Conservation (phyloP, 2,329 filamentous ascomycete species). For the Furcasterigmium sp. region DNA sequence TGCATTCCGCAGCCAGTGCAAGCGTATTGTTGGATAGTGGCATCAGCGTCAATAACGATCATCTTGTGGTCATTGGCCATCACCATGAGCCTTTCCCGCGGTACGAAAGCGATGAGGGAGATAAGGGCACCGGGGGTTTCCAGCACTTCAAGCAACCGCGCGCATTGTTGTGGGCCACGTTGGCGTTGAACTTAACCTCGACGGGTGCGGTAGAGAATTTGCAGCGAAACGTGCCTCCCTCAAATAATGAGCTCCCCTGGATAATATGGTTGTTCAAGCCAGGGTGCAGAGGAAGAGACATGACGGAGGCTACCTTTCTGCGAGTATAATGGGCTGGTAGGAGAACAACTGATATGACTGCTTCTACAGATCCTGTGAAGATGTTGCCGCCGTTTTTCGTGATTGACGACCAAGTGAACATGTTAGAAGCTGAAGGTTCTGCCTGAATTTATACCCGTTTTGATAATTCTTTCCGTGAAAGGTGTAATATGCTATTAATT, state of each 20-base stretch:
- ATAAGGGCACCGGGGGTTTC: constrained; percentile 63
- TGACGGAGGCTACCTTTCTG: constrained; percentile 10
- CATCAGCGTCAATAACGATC: constrained; percentile 45
- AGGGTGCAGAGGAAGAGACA: constrained; percentile 51
- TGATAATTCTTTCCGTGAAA: too few species aligned
- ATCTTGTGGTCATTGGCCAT: constrained; percentile 56
- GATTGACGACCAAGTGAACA: neutral
- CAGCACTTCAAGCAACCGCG: constrained; percentile 70
- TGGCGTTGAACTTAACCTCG: constrained; percentile 49
- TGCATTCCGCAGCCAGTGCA: constrained; percentile 58
- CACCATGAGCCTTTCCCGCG: constrained; percentile 47
- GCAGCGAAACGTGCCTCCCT: constrained; percentile 58
- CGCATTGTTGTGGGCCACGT: constrained; percentile 64
- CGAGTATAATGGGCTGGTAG: neutral
- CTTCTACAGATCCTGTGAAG: neutral
- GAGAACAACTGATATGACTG: neutral
- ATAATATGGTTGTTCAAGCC: constrained; percentile 56
- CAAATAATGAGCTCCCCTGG: constrained; percentile 47
- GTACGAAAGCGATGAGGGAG: constrained; percentile 57
- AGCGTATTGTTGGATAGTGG: constrained; percentile 55
- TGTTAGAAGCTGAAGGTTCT: too few species aligned
- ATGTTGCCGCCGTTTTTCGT: neutral
- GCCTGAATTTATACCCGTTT: too few species aligned
- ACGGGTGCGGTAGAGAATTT: constrained; percentile 51
- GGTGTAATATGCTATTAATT: neutral